These are phyloP conservation scores for Aspergillus melleus DNA, from an alignment of 2,329 filamentous ascomycete genomes.

Conservation along the genomic window DNA sequence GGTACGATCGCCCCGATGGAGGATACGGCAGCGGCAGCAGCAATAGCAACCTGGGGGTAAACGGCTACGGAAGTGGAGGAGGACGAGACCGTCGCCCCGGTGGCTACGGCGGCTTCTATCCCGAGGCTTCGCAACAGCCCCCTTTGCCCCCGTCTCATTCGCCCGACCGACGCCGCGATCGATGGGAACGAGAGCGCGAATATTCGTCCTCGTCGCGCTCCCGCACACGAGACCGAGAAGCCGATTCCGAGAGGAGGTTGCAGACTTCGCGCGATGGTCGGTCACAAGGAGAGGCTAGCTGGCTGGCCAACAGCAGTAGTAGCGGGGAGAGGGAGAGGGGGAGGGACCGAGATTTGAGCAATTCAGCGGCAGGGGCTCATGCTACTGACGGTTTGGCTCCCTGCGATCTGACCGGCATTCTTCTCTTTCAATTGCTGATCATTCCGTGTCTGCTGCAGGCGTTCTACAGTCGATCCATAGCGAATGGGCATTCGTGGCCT, in stretches of 20 bases:
- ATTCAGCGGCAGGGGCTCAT: constrained; percentile 28
- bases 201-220: constrained; percentile 33
- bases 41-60: constrained; percentile 32
- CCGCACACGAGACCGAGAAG: constrained; percentile 36
- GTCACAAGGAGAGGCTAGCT: constrained; percentile 21
- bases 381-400: constrained; percentile 36
- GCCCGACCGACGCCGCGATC: constrained; percentile 34
- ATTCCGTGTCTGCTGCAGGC: constrained; percentile 35
- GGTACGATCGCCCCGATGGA: constrained; percentile 36
- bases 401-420: background rate
- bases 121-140: constrained; percentile 31
- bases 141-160: constrained; percentile 29
- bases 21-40: constrained; percentile 31
- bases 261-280: constrained; percentile 29
- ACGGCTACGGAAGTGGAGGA: constrained; percentile 31
- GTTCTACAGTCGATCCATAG: constrained; percentile 79
- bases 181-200: constrained; percentile 31
- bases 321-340: constrained; percentile 22
- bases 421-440: constrained; percentile 8
- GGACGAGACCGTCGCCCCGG: constrained; percentile 40
- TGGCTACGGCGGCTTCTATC: constrained; percentile 47
- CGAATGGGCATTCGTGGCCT: constrained; percentile 91
- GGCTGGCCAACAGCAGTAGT: constrained; percentile 21
- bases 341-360: constrained; percentile 10
- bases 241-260: constrained; percentile 26